These are phyloP conservation scores for Saitozyma sp. DNA, from an alignment of 768 basidiomycete genomes.

Conservation along the genomic window DNA sequence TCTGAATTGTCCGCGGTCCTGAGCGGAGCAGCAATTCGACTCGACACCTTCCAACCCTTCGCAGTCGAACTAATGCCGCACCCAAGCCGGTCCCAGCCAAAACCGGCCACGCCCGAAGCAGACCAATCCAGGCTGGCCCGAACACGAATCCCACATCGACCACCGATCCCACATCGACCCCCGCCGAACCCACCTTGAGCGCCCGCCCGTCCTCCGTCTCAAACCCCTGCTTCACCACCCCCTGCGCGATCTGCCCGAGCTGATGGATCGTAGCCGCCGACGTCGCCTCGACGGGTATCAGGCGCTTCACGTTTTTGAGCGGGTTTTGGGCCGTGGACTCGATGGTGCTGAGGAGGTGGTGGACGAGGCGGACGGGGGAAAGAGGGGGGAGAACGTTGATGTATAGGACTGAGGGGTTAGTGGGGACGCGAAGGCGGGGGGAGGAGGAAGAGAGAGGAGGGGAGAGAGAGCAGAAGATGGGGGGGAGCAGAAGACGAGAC, in stretches of 20 bases:
- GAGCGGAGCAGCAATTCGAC: too few species aligned
- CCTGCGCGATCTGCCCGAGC: conserved; percentile 15
- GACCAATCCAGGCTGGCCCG: not conserved
- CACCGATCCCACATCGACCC: not conserved
- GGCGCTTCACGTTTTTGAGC: conserved; percentile 31
- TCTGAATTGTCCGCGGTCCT: too few species aligned
- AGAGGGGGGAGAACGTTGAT: conserved; percentile 38
- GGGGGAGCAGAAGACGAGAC: too few species aligned
- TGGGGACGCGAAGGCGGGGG: not conserved
- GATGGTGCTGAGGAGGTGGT: conserved; percentile 32
- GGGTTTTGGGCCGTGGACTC: conserved; percentile 31
- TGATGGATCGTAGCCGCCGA: conserved; percentile 27
- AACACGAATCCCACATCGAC: not conserved
- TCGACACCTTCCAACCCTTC: too few species aligned
- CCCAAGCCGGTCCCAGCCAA: too few species aligned
- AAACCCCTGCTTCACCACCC: conserved; percentile 21
- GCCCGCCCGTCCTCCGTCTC: conserved; percentile 17
- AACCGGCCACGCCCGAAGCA: too few species aligned
- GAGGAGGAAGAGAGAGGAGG: too few species aligned
- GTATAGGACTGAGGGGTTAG: conserved; percentile 28
- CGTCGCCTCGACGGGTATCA: conserved; percentile 32
- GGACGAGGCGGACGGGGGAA: conserved; percentile 26
- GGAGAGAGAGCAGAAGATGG: too few species aligned
- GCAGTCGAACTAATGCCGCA: too few species aligned
- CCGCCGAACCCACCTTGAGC: conserved; percentile 26